phyloP scores from a whole-genome alignment of 2,329 filamentous ascomycete genomes.

The Neocucurbitaria cava region DNA sequence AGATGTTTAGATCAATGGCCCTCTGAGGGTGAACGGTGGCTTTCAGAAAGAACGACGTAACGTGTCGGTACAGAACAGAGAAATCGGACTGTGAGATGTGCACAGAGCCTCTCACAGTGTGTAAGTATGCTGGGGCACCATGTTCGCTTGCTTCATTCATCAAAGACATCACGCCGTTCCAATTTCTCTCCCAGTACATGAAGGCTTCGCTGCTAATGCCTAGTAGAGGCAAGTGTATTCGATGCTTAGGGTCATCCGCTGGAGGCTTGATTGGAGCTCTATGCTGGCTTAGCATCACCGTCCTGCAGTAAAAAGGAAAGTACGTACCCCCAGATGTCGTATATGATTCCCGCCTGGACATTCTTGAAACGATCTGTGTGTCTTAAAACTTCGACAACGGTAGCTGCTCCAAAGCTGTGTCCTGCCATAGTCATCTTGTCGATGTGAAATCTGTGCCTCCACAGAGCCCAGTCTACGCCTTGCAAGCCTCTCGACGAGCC shows the following conservation, averaged over 20 bases:
- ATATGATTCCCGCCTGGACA: slow-evolving; percentile 69
- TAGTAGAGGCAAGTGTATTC: slow-evolving; percentile 63
- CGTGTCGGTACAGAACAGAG: slow-evolving; percentile 66
- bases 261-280: slow-evolving; percentile 55
- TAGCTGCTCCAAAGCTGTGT: slow-evolving; percentile 72
- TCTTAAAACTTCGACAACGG: slow-evolving; percentile 66
- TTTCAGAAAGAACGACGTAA: slow-evolving; percentile 66
- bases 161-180: slow-evolving; percentile 63
- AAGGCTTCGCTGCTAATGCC: slow-evolving; percentile 73
- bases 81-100: slow-evolving; percentile 73
- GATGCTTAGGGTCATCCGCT: slow-evolving; percentile 53
- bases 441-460: slow-evolving; percentile 64
- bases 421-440: slow-evolving; percentile 67
- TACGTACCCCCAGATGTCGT: slow-evolving; percentile 67
- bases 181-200: slow-evolving; percentile 73
- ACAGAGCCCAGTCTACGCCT: slow-evolving; percentile 63
- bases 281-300: slow-evolving; percentile 26
- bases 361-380: slow-evolving; percentile 62
- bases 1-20: slow-evolving; percentile 69
- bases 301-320: not conserved
- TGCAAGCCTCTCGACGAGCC: slow-evolving; percentile 65
- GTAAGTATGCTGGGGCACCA: slow-evolving; percentile 54
- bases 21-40: slow-evolving; percentile 68
- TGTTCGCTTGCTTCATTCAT: slow-evolving; percentile 63
- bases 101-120: slow-evolving; percentile 64